Conservation (phyloP, 306 rosid genomes). For the Hippophae gyantsensis region DNA sequence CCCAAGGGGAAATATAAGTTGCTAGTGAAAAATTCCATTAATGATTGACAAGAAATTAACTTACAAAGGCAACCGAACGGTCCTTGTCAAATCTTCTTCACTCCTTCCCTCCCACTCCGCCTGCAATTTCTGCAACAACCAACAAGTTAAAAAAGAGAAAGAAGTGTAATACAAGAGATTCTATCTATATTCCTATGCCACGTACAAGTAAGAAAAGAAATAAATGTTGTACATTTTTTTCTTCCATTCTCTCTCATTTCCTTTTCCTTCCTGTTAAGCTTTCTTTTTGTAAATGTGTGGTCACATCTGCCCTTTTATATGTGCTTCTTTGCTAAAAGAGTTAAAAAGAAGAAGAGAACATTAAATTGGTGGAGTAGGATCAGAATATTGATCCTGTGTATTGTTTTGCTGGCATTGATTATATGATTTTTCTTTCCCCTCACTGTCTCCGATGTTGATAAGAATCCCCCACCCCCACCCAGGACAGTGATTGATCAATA, state of each 20-base stretch:
- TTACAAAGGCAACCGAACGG: slow-evolving; percentile 12
- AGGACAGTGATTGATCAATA: slow-evolving; percentile 15
- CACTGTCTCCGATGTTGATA: slow-evolving; percentile 30
- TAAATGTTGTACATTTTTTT: neutral
- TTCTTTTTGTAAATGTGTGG: slow-evolving; percentile 19
- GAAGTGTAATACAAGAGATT: slow-evolving; percentile 32
- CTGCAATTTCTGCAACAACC: slow-evolving; percentile 17
- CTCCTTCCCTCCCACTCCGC: slow-evolving; percentile 6
- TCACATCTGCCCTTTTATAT: slow-evolving; percentile 28
- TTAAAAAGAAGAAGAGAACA: slow-evolving; percentile 12
- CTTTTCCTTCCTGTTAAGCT: neutral
- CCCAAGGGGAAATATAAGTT: slow-evolving; percentile 18
- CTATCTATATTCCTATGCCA: slow-evolving; percentile 30
- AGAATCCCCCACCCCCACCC: slow-evolving; percentile 38
- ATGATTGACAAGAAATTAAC: slow-evolving; percentile 35
- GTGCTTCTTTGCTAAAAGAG: slow-evolving; percentile 29
- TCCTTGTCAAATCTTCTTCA: slow-evolving; percentile 19
- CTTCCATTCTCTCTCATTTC: neutral
- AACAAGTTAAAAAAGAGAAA: slow-evolving; percentile 19
- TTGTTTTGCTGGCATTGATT: slow-evolving; percentile 25
- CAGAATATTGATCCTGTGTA: slow-evolving; percentile 45
- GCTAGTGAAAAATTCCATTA: slow-evolving; percentile 20
- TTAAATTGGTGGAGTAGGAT: slow-evolving; percentile 47
- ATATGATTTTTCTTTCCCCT: slow-evolving; percentile 31
- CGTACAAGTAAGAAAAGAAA: slow-evolving; percentile 19